These are phyloP conservation scores for Stereocaulon alpinum DNA, from an alignment of 495 filamentous ascomycete species.

Conservation along the genomic window DNA sequence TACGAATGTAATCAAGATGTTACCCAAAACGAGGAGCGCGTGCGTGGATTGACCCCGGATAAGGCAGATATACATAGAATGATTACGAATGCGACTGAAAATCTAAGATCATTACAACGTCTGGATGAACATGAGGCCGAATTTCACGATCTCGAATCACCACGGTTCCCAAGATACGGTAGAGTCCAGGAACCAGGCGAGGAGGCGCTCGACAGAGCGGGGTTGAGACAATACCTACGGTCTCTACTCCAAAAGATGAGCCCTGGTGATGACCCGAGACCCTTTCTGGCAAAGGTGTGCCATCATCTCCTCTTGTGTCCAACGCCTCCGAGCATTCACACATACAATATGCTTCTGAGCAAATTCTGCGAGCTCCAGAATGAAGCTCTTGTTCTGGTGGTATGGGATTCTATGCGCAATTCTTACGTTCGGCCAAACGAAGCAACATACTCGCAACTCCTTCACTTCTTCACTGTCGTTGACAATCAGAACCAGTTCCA, in stretches of 20 bases:
- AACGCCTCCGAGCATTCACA: constrained; percentile 48
- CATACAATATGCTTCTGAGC: constrained; percentile 56
- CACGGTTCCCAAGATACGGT: constrained; percentile 13
- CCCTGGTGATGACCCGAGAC: background rate
- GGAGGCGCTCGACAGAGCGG: background rate
- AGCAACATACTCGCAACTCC: constrained; percentile 40
- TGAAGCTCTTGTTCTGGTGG: constrained; percentile 39
- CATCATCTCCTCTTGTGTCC: constrained; percentile 52
- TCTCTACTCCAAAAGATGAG: constrained; percentile 2
- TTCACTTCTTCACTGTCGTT: constrained; percentile 43
- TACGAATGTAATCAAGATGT: background rate
- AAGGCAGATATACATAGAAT: background rate
- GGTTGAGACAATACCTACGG: constrained; percentile 9
- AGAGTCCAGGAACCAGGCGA: background rate
- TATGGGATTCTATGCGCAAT: constrained; percentile 42
- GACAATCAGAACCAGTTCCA: constrained; percentile 32
- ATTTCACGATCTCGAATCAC: constrained; percentile 12
- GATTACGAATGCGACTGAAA: background rate
- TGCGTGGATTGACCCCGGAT: background rate
- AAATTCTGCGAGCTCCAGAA: constrained; percentile 43
- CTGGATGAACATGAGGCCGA: background rate
- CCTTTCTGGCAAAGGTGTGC: constrained; percentile 47
- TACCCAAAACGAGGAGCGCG: no score
- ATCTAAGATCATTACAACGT: constrained; percentile 2
- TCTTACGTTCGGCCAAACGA: constrained; percentile 43